phyloP scores from a whole-genome alignment of 345 rosid genomes.

The Gossypium sturtianum region DNA sequence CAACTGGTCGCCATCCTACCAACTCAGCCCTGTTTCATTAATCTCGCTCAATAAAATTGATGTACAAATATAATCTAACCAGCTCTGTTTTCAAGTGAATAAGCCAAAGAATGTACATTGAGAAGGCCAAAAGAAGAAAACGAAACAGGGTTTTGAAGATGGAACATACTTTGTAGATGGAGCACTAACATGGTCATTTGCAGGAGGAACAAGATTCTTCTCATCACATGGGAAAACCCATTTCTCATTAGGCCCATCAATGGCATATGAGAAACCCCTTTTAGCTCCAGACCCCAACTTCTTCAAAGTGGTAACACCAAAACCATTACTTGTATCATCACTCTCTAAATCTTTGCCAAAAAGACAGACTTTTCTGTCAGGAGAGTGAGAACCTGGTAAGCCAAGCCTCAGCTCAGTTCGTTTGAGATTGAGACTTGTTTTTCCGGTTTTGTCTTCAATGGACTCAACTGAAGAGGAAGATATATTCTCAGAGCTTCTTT shows the following conservation, averaged over 20 bases:
- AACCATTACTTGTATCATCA: conserved; percentile 20
- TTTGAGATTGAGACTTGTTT: conserved; percentile 33
- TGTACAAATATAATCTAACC: too few relatives aligned
- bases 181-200: conserved; percentile 33
- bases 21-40: conserved; percentile 49
- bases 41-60: neutral
- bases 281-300: conserved; percentile 49
- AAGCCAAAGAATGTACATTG: neutral
- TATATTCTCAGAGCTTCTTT: conserved; percentile 31
- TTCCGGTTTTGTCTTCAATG: conserved; percentile 16
- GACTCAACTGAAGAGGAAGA: conserved; percentile 28
- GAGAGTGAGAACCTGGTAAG: conserved; percentile 53
- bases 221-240: conserved; percentile 37
- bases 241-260: conserved; percentile 33
- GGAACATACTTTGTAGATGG: conserved; percentile 58
- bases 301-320: conserved; percentile 27
- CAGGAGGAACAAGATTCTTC: conserved; percentile 12
- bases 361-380: conserved; percentile 43
- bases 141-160: neutral
- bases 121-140: neutral
- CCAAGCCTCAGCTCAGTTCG: conserved; percentile 73
- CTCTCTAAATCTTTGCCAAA: conserved; percentile 50
- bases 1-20: conserved; percentile 90
- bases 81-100: too few relatives aligned
- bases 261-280: conserved; percentile 64